Evolutionary conservation across 2,329 filamentous ascomycete species (phyloP).

Genomic region (Epichloe glyceriae): DNA sequence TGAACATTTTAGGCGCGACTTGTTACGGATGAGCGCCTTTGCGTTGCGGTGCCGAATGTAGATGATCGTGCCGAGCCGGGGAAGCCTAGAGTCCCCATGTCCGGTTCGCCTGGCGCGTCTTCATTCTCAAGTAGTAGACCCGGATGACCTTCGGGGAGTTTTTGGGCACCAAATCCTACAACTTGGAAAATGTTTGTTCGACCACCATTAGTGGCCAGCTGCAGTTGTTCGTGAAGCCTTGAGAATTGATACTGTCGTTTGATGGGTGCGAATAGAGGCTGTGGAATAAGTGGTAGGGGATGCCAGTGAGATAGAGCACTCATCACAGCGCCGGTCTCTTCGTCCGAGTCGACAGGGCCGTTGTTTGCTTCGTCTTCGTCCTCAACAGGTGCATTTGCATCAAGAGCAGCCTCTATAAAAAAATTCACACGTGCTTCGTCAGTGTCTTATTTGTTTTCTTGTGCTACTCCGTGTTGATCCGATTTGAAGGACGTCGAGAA

Average conservation of each 20-base stretch:
- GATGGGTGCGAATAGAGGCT: slow-evolving; percentile 48
- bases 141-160: slow-evolving; percentile 35
- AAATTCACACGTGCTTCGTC: background rate
- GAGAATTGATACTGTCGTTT: slow-evolving; percentile 50
- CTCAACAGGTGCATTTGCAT: slow-evolving; percentile 81
- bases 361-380: slow-evolving; percentile 73
- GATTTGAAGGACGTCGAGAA: background rate
- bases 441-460: background rate
- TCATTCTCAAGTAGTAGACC: slow-evolving; percentile 32
- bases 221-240: slow-evolving; percentile 51
- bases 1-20: slow-evolving; percentile 28
- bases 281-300: slow-evolving; percentile 63
- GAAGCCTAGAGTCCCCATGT: slow-evolving; percentile 28
- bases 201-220: slow-evolving; percentile 53
- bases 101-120: slow-evolving; percentile 46
- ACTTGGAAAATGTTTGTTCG: slow-evolving; percentile 54
- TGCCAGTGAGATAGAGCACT: slow-evolving; percentile 60
- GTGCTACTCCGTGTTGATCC: background rate
- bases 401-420: slow-evolving; percentile 70
- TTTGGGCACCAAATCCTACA: slow-evolving; percentile 42
- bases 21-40: slow-evolving; percentile 33
- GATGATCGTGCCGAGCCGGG: slow-evolving; percentile 28
- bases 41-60: slow-evolving; percentile 31
- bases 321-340: slow-evolving; percentile 88
- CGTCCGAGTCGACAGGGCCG: slow-evolving; percentile 81